Percentiles rank a stretch among this genome's conserved stretches.
phyloP scores from a whole-genome alignment of 331 rosid genomes.

The Quercus tomentella region DNA sequence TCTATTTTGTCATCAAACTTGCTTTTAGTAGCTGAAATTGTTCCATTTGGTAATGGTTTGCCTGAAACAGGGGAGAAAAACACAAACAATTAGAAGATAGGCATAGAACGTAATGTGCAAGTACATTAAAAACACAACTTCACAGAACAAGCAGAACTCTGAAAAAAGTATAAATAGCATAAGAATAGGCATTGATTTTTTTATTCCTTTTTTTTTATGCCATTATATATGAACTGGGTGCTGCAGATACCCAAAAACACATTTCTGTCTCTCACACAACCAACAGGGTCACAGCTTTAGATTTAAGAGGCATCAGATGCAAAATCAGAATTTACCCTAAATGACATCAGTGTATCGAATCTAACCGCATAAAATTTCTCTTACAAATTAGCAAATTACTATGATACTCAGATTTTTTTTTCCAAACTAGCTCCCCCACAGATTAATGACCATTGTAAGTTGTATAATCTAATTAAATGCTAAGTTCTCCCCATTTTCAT shows the following conservation, averaged over 20 bases:
- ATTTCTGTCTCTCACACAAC: not conserved
- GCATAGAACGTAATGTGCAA: not conserved
- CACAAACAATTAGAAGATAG: not conserved
- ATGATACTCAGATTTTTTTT: not conserved
- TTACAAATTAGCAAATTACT: not conserved
- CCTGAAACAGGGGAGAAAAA: conserved; percentile 34
- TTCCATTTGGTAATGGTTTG: conserved; percentile 56
- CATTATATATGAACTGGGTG: not conserved
- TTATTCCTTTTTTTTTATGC: not conserved
- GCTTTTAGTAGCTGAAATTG: conserved; percentile 47
- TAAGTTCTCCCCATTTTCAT: not conserved
- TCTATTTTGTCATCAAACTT: conserved; percentile 95
- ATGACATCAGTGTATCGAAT: not conserved
- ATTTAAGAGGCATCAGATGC: not conserved
- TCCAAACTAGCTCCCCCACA: not conserved
- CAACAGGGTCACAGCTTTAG: not conserved
- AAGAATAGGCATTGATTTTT: not conserved
- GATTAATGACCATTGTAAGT: not conserved
- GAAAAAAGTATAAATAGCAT: not conserved
- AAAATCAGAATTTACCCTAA: not conserved
- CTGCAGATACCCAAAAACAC: not conserved
- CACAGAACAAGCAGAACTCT: not conserved
- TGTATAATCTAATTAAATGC: not conserved
- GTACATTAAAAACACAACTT: not conserved
- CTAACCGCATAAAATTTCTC: not conserved